Evolutionary conservation across 768 basidiomycete species (phyloP).

Genomic region (Phylloporus scabripes): DNA sequence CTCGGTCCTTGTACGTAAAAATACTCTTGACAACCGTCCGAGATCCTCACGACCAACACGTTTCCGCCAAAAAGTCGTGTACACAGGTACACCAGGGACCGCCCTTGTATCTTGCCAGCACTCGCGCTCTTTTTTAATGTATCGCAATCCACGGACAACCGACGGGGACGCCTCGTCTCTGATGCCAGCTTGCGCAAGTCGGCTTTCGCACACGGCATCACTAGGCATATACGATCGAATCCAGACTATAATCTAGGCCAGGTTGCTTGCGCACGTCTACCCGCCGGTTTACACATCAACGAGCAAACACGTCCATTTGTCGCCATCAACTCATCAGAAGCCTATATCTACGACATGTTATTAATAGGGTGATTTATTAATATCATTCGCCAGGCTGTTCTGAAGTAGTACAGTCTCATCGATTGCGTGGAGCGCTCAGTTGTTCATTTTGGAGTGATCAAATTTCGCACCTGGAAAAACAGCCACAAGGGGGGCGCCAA

Average conservation of each 20-base stretch:
- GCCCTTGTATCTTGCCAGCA: background rate
- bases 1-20: constrained; percentile 14
- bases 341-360: constrained; percentile 3
- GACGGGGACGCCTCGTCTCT: constrained; percentile 1
- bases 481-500: constrained; percentile 7
- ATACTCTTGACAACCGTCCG: constrained; percentile 2
- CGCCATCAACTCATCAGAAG: constrained; percentile 1
- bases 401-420: constrained; percentile 4
- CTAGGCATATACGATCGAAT: background rate
- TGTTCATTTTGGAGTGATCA: constrained; percentile 16
- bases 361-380: constrained; percentile 5
- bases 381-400: background rate
- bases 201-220: background rate
- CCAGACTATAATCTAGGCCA: constrained; percentile 1
- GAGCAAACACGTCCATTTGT: background rate
- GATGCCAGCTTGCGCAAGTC: background rate
- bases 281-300: constrained; percentile 6
- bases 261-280: constrained; percentile 5
- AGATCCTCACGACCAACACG: constrained; percentile 19
- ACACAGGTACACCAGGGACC: constrained; percentile 5
- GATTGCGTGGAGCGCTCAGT: constrained; percentile 13
- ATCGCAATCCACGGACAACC: constrained; percentile 1
- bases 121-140: constrained; percentile 2
- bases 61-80: constrained; percentile 8
- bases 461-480: background rate